These are phyloP conservation scores for Blastocystis sp. DNA, from an alignment of 352 stramenopile species.

Conservation along the genomic window DNA sequence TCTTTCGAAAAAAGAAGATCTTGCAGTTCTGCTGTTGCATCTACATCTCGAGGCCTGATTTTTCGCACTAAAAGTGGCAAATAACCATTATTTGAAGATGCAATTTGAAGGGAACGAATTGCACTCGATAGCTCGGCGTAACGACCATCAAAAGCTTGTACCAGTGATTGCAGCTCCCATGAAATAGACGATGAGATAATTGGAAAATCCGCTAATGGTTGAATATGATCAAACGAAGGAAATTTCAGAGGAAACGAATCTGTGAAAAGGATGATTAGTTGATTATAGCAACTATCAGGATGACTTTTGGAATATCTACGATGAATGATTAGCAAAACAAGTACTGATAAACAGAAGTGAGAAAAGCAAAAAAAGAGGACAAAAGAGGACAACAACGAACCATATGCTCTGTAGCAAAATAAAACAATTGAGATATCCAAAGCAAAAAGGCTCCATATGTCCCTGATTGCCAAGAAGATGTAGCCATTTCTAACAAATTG, in stretches of 20 bases:
- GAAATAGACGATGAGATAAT: background rate
- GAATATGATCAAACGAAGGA: background rate
- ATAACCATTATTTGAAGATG: background rate
- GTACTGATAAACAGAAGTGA: background rate
- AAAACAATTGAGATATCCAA: background rate
- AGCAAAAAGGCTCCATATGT: constrained; percentile 1
- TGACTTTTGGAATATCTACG: background rate
- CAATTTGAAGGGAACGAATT: background rate
- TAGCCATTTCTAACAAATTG: background rate
- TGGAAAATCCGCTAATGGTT: background rate
- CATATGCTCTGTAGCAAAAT: background rate
- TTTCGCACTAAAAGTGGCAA: background rate
- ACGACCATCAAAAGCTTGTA: background rate
- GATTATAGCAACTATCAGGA: background rate
- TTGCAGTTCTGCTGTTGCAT: background rate
- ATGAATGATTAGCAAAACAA: background rate
- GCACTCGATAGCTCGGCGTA: background rate
- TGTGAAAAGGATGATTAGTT: background rate
- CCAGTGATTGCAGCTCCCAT: background rate
- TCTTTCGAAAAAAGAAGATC: background rate
- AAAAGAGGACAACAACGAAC: background rate
- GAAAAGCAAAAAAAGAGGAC: background rate
- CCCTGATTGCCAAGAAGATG: background rate
- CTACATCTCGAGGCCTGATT: constrained; percentile 7
- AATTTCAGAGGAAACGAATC: background rate